Evolutionary conservation across 73 alveolate genomes (phyloP), one percentile per base, ranked within the genome.

Genomic region (Breviolum minutum): DNA sequence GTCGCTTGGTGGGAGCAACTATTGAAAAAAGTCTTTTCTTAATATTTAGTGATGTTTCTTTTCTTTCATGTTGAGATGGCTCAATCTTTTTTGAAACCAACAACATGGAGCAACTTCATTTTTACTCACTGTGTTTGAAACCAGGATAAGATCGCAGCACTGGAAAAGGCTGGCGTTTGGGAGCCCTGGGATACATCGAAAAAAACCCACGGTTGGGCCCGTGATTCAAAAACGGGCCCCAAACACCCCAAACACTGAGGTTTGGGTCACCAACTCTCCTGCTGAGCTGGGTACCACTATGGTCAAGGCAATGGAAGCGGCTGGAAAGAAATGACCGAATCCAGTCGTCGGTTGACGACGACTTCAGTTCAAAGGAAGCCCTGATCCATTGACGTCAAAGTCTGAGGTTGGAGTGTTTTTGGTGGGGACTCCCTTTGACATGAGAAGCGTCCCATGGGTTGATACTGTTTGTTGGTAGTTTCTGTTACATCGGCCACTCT

Each of bases 91-190:
- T 40, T 40, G 54, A 40, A 40, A 40, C 54, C 54, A 40, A 0
- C 54, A 40, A 40, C 54, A 40, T 40, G 54, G 54, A 40, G 3
- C 54, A 40, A 40, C n/a, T n/a, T n/a, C n/a, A n/a, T n/a, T n/a
- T n/a, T n/a, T n/a, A n/a, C n/a, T n/a, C n/a, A n/a, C n/a, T n/a
- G n/a, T n/a, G n/a, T n/a, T n/a, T n/a, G n/a, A n/a, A n/a, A n/a
- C n/a, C 99, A 99, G 86, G 99, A 99, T 96, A 99, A 99, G 99
- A 99, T 99, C 84, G 82, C 86, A 63, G 99, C 99, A 2, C 95
- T 99, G 66, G 99, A 93, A 83, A 64, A 80, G 29, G 92, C 99
- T 20, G 99, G 99, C 20, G 98, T 29, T 2, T 61, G 85, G 69
- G 95, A 29, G 11, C 62, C 87, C 63, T 27, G 26, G 2, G 6